A percentile compares a stretch with the other conserved stretches of the same genome.
Conservation (phyloP, 1,139 yeast species). For the Protomyces inouyei region DNA sequence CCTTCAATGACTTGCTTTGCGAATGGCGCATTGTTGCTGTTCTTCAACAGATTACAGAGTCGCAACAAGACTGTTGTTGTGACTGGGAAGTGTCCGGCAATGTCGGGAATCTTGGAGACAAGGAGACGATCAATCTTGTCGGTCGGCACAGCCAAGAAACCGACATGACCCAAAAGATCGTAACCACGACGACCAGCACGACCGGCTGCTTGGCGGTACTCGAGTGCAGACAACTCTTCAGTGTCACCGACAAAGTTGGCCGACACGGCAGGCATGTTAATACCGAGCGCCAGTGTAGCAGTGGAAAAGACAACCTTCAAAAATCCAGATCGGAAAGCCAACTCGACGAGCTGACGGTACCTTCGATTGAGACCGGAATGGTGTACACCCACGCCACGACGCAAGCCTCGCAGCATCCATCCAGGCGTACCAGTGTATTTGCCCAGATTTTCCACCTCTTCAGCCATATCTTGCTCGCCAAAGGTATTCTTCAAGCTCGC, state of each 20-base stretch:
- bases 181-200: slow-evolving; percentile 30
- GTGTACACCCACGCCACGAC: slow-evolving; percentile 28
- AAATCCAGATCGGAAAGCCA: slow-evolving; percentile 27
- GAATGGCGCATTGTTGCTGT: slow-evolving; percentile 23
- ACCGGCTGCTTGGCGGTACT: slow-evolving; percentile 29
- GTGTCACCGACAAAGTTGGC: slow-evolving; percentile 29
- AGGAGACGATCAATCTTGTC: slow-evolving; percentile 28
- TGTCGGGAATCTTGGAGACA: slow-evolving; percentile 26
- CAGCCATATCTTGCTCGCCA: slow-evolving; percentile 28
- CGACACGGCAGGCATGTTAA: slow-evolving; percentile 28
- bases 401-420: slow-evolving; percentile 26
- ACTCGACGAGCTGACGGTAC: slow-evolving; percentile 28
- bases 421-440: slow-evolving; percentile 22
- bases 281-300: slow-evolving; percentile 28
- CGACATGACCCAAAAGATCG: slow-evolving; percentile 28
- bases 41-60: slow-evolving; percentile 18
- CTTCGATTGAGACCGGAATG: slow-evolving; percentile 28
- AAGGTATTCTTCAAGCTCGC: slow-evolving; percentile 28
- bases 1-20: slow-evolving; percentile 26
- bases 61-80: slow-evolving; percentile 26
- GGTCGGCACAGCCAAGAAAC: slow-evolving; percentile 28
- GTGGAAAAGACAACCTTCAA: slow-evolving; percentile 28
- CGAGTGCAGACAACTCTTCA: slow-evolving; percentile 24
- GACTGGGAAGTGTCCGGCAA: slow-evolving; percentile 28
- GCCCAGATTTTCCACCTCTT: slow-evolving; percentile 25